Evolutionary conservation across 495 filamentous ascomycete genomes (phyloP).

Genomic region (Polyplosphaeria fusca): DNA sequence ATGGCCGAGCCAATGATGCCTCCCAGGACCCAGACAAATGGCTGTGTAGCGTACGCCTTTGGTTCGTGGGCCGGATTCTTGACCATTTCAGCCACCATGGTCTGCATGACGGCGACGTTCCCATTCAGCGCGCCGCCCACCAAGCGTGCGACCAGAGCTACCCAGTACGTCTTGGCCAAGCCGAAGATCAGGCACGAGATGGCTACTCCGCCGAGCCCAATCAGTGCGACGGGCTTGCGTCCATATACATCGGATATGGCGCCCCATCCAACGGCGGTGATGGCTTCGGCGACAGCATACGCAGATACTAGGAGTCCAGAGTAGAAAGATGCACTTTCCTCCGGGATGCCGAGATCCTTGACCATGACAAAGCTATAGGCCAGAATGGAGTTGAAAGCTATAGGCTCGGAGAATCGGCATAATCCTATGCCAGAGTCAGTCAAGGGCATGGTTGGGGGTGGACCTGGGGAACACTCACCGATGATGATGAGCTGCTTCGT

Average conservation of each 20-base stretch:
- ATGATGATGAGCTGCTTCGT: slow-evolving; percentile 12
- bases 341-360: slow-evolving; percentile 20
- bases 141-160: slow-evolving; percentile 27
- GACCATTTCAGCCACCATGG: slow-evolving; percentile 33
- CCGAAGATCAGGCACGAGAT: slow-evolving; percentile 30
- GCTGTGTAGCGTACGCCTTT: slow-evolving; percentile 30
- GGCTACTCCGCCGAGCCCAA: slow-evolving; percentile 30
- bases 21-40: slow-evolving; percentile 34
- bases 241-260: slow-evolving; percentile 28
- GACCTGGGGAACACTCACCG: neutral
- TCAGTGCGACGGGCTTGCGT: slow-evolving; percentile 25
- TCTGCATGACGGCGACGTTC: slow-evolving; percentile 37
- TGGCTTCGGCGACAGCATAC: slow-evolving; percentile 31
- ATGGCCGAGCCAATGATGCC: slow-evolving; percentile 35
- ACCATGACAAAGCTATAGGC: slow-evolving; percentile 34
- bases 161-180: slow-evolving; percentile 28
- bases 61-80: slow-evolving; percentile 33
- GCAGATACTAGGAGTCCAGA: slow-evolving; percentile 32
- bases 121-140: slow-evolving; percentile 33
- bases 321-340: slow-evolving; percentile 30
- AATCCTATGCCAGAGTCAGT: slow-evolving; percentile 20
- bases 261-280: slow-evolving; percentile 24
- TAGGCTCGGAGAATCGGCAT: slow-evolving; percentile 35
- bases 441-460: neutral
- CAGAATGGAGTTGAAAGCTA: slow-evolving; percentile 37